Percentiles rank a stretch among this genome's conserved stretches.
phyloP scores from a whole-genome alignment of 2,329 filamentous ascomycete genomes.

The Endoconidiophora laricicola region DNA sequence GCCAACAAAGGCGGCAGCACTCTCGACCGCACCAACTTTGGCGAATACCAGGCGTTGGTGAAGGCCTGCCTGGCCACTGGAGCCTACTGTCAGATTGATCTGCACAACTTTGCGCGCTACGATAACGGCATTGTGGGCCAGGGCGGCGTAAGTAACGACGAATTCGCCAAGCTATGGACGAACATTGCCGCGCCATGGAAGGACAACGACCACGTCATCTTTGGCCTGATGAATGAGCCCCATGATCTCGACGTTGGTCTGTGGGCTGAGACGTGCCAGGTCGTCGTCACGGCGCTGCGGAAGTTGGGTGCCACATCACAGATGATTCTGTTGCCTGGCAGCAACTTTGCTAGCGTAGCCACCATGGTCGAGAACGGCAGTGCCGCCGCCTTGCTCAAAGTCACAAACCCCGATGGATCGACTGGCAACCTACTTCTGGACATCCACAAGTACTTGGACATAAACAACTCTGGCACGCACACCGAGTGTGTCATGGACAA shows the following conservation, averaged over 20 bases:
- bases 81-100: constrained; percentile 41
- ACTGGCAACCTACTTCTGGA: constrained; percentile 40
- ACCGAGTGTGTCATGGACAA: constrained; percentile 37
- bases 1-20: constrained; percentile 32
- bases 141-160: constrained; percentile 41
- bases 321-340: constrained; percentile 48
- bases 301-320: constrained; percentile 44
- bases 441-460: constrained; percentile 44
- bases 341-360: constrained; percentile 36
- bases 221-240: constrained; percentile 56
- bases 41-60: constrained; percentile 37
- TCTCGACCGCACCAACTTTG: constrained; percentile 31
- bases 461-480: constrained; percentile 37
- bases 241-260: constrained; percentile 38
- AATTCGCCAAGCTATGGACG: constrained; percentile 42
- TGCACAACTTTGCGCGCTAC: constrained; percentile 44
- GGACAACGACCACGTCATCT: constrained; percentile 34
- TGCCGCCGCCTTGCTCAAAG: constrained; percentile 31
- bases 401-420: constrained; percentile 43
- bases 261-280: constrained; percentile 46
- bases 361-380: constrained; percentile 32
- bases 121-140: constrained; percentile 48
- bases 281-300: constrained; percentile 48
- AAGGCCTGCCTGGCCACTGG: constrained; percentile 39
- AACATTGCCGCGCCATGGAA: constrained; percentile 42